These are phyloP conservation scores for Yarrowia sp. DNA, from an alignment of 805 yeast genomes.

Conservation along the genomic window DNA sequence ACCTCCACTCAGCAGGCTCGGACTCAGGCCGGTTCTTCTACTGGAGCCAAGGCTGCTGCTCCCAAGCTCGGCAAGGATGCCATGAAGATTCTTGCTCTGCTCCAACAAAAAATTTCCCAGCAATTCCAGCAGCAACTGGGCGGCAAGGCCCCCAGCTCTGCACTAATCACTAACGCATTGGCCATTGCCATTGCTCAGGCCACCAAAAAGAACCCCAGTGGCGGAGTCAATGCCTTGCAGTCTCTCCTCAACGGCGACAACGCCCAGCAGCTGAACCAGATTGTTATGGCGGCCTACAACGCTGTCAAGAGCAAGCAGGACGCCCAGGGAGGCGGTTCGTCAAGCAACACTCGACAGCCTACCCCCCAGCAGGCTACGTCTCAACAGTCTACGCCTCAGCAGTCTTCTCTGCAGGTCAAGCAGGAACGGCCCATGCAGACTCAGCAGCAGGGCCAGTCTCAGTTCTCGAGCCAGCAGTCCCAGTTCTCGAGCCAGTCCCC, in stretches of 20 bases:
- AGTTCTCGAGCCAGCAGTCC: constrained; percentile 3
- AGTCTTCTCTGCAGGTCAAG: constrained; percentile 30
- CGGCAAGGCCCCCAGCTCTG: constrained; percentile 82
- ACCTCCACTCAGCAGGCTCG: constrained; percentile 28
- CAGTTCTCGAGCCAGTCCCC: constrained; percentile 23
- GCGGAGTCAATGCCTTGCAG: constrained; percentile 45
- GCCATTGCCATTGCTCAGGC: constrained; percentile 93
- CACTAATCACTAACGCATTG: constrained; percentile 83
- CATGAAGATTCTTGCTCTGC: constrained; percentile 74
- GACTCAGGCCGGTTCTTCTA: constrained; percentile 8
- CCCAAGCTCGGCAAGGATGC: constrained; percentile 56
- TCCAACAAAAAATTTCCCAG: constrained; percentile 84
- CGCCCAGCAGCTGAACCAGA: constrained; percentile 44
- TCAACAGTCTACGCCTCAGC: constrained; percentile 10
- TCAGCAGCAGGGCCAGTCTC: constrained; percentile 39
- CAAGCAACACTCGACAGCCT: constrained; percentile 6
- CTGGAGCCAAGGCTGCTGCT: constrained; percentile 23
- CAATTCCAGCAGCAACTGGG: constrained; percentile 79
- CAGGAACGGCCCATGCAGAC: constrained; percentile 34
- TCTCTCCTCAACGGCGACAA: constrained; percentile 44
- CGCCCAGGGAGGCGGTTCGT: constrained; percentile 11
- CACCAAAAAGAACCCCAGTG: constrained; percentile 65
- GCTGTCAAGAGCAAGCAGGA: constrained; percentile 39
- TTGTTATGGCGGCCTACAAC: constrained; percentile 43
- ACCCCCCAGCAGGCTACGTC: not conserved